Evolutionary conservation across 2,329 filamentous ascomycete species (phyloP).

Genomic region (Fusarium praegraminearum): DNA sequence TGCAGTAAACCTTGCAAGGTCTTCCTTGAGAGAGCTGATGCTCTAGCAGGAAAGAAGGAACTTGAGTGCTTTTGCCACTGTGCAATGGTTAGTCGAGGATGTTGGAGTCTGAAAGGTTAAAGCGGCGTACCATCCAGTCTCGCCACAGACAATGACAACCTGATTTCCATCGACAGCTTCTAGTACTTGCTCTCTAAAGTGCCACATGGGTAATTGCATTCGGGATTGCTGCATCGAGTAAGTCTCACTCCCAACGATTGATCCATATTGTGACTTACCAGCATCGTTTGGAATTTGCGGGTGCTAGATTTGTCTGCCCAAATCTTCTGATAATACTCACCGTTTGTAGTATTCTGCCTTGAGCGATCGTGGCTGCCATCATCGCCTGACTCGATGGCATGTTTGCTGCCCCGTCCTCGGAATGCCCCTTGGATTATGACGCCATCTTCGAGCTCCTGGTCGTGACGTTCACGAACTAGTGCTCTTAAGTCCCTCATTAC

Average conservation of each 20-base stretch:
- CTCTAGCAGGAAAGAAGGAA: slow-evolving; percentile 94
- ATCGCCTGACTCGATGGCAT: slow-evolving; percentile 62
- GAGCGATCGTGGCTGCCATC: slow-evolving; percentile 60
- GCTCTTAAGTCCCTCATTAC: slow-evolving; percentile 75
- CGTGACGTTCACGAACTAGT: slow-evolving; percentile 75
- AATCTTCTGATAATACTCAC: slow-evolving; percentile 67
- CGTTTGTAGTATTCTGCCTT: slow-evolving; percentile 54
- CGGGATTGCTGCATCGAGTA: slow-evolving; percentile 64
- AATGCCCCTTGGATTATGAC: slow-evolving; percentile 84
- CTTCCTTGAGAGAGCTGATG: slow-evolving; percentile 84
- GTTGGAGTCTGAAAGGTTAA: not conserved
- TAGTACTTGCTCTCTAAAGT: slow-evolving; percentile 82
- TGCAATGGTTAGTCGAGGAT: slow-evolving; percentile 40
- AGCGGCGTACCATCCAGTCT: slow-evolving; percentile 82
- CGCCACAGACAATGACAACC: slow-evolving; percentile 93
- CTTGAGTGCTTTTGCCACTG: slow-evolving; percentile 94
- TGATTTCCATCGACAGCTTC: slow-evolving; percentile 82
- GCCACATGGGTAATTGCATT: slow-evolving; percentile 89
- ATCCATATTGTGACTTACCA: slow-evolving; percentile 58
- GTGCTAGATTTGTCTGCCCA: slow-evolving; percentile 70
- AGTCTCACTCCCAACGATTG: slow-evolving; percentile 8
- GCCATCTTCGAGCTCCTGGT: slow-evolving; percentile 78
- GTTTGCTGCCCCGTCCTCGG: slow-evolving; percentile 67
- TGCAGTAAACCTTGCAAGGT: slow-evolving; percentile 93
- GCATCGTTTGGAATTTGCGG: slow-evolving; percentile 80